These are phyloP conservation scores for Apiotrichum veenhuisii DNA, from an alignment of 1,284 basidiomycete species.

Conservation along the genomic window DNA sequence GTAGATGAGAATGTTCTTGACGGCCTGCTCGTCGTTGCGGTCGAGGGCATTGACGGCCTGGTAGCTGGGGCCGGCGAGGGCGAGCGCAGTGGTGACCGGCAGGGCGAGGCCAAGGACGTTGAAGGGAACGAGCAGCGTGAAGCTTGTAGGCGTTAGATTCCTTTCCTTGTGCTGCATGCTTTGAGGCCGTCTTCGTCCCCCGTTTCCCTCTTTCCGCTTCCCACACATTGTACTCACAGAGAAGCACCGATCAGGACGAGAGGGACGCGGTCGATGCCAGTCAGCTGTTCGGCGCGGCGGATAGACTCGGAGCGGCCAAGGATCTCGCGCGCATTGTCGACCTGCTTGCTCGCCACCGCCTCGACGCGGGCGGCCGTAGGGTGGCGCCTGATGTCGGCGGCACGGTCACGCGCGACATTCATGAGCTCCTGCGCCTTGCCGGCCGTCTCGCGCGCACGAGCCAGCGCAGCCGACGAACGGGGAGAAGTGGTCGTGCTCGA, in stretches of 20 bases:
- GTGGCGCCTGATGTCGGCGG: conserved; percentile 1
- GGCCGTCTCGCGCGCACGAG: conserved; percentile 1
- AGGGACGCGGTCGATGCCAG: conserved; percentile 34
- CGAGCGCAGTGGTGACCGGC: conserved; percentile 34
- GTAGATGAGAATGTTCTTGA: conserved; percentile 36
- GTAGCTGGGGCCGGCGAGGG: conserved; percentile 30
- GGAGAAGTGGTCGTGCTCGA: no score
- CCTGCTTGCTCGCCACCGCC: conserved; percentile 15
- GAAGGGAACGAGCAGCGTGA: conserved; percentile 38
- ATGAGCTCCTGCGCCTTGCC: background rate
- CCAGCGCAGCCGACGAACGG: background rate
- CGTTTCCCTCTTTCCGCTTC: background rate
- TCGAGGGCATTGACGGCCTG: conserved; percentile 32
- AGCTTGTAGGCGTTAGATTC: conserved; percentile 21
- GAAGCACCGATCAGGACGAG: conserved; percentile 31
- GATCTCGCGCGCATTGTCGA: conserved; percentile 24
- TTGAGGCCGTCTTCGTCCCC: background rate
- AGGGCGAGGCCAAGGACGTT: conserved; percentile 40
- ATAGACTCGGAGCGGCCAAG: conserved; percentile 31
- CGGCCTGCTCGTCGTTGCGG: conserved; percentile 22
- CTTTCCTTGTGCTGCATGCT: no score
- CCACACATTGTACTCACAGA: conserved; percentile 25
- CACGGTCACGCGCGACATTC: background rate
- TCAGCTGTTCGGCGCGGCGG: conserved; percentile 28
- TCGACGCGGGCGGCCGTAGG: conserved; percentile 8